Conservation (phyloP, 1,139 yeast genomes). For the Nakaseomyces glabratus region DNA sequence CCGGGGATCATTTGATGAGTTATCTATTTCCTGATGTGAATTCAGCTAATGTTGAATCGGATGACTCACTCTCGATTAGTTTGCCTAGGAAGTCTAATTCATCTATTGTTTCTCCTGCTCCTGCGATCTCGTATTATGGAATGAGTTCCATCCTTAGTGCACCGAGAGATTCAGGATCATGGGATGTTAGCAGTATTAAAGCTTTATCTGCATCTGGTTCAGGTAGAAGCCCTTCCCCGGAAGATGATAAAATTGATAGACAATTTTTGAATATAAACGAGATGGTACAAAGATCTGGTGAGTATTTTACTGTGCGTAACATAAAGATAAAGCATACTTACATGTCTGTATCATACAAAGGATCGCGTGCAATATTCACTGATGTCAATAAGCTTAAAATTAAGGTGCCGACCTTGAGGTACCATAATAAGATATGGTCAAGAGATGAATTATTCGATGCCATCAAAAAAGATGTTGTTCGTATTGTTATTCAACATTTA, state of each 20-base stretch:
- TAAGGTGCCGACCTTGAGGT: conserved; percentile 55
- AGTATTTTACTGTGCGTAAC: conserved; percentile 54
- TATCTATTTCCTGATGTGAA: conserved; percentile 55
- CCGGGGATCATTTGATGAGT: conserved; percentile 52
- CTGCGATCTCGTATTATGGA: not conserved
- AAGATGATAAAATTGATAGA: conserved; percentile 1
- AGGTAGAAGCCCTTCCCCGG: not conserved
- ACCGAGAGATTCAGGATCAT: conserved; percentile 9
- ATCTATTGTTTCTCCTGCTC: not conserved
- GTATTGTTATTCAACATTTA: conserved; percentile 60
- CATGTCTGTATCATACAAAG: conserved; percentile 66
- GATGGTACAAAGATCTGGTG: conserved; percentile 60
- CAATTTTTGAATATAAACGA: conserved; percentile 38
- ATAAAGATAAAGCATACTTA: conserved; percentile 46
- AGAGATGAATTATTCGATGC: conserved; percentile 59
- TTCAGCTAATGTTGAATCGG: conserved; percentile 8
- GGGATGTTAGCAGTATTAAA: conserved; percentile 3
- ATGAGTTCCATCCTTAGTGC: not conserved
- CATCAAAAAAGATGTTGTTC: conserved; percentile 59
- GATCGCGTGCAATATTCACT: conserved; percentile 57
- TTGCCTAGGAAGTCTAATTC: conserved; percentile 15
- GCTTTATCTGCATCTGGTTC: conserved; percentile 7
- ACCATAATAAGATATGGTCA: conserved; percentile 68
- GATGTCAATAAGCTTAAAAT: conserved; percentile 65
- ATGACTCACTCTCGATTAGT: not conserved